These are phyloP conservation scores for California macrophylla DNA, from an alignment of 441 rosid species.

Conservation along the genomic window DNA sequence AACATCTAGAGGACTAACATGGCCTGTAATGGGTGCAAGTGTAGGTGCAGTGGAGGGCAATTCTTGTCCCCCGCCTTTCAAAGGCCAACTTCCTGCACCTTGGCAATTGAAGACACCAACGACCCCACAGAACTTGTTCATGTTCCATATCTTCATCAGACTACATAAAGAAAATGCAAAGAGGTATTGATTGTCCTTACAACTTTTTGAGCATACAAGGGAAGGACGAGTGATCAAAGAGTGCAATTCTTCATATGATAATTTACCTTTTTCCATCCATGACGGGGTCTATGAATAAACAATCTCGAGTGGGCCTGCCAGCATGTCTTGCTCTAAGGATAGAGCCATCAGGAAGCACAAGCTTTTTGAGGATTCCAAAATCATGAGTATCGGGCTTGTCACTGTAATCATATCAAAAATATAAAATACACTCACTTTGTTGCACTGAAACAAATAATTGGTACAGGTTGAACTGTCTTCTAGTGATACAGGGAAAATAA, in stretches of 20 bases:
- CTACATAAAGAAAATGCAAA: conserved; percentile 20
- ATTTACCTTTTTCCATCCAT: conserved; percentile 60
- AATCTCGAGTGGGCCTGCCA: conserved; percentile 65
- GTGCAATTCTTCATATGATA: background rate
- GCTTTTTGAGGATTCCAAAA: conserved; percentile 51
- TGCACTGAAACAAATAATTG: background rate
- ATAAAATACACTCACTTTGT: background rate
- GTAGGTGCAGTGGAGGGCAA: background rate
- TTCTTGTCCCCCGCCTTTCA: conserved; percentile 24
- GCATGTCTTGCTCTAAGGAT: conserved; percentile 53
- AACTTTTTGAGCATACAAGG: background rate
- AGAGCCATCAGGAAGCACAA: conserved; percentile 60
- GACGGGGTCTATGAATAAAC: conserved; percentile 54
- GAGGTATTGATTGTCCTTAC: background rate
- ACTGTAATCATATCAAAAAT: conserved; percentile 24
- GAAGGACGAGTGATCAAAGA: background rate
- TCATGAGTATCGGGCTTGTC: conserved; percentile 67
- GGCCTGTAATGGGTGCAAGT: conserved; percentile 26
- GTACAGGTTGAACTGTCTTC: background rate
- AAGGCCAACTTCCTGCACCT: conserved; percentile 59
- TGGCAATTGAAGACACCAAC: conserved; percentile 68
- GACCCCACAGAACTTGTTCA: conserved; percentile 52
- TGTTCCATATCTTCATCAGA: conserved; percentile 52
- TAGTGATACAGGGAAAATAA: background rate
- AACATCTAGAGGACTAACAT: conserved; percentile 32